Base-by-base conservation (phyloP, 306 rosid species). In the Lathyrus tuberosus region DNA sequence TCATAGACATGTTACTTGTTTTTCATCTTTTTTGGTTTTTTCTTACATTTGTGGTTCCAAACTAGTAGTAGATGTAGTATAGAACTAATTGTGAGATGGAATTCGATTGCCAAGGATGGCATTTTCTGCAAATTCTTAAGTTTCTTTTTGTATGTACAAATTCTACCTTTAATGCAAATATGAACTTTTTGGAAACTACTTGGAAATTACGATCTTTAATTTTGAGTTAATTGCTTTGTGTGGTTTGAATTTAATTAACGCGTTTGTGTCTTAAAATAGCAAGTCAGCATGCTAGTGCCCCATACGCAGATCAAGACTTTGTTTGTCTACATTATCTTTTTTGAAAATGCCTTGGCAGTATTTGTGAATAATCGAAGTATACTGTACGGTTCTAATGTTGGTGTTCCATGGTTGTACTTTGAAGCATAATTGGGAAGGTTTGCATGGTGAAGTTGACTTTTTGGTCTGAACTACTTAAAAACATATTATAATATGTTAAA, bases 171-270 rank as follows among this genome's bases (percentile, higher is more conserved):
- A 10, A 14, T 31, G 52, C 41, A 74, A 30, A 54, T 14, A 14
- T 67, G 38, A 33, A 8, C 63, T 67, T 46, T 40, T 48, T 47
- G 70, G 64, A 58, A 54, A 26, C 40, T 65, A 30, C 44, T 7
- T 35, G 12, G 47, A 68, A 0, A 16, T 59, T 31, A 4, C 1
- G 8, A 5, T 48, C 24, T 57, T 16, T 42, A 5, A 18, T 0
- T 66, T 3, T 6, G 4, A 11, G 31, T 62, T 15, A 49, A 18
- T 26, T 65, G 43, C 0, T 53, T 12, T 51, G 10, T 31, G 24
- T 51, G 63, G 43, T 52, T 63, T 63, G 4, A 11, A 65, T 28
- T 17, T 52, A 13, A 30, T 15, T 20, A 26, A 63, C 35, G 4
- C 46, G 63, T 52, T 22, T 69, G 12, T 24, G 2, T 44, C 70